These are phyloP conservation scores for Elaphomyces granulatus DNA, from an alignment of 495 filamentous ascomycete genomes.

Conservation along the genomic window DNA sequence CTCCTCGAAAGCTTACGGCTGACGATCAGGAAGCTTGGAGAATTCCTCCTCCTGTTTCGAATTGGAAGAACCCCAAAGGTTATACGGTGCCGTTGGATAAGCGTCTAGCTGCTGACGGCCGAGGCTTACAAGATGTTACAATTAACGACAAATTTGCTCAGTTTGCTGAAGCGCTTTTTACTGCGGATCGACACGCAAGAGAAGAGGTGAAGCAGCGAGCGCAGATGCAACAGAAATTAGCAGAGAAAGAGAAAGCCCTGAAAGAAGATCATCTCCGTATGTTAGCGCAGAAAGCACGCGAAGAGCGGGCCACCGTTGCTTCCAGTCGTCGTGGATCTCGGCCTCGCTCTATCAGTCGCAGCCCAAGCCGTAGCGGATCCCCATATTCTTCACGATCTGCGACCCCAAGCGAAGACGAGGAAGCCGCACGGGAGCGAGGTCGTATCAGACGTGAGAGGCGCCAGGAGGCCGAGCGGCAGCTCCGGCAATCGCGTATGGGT, in stretches of 20 bases:
- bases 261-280: conserved; percentile 88
- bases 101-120: conserved; percentile 87
- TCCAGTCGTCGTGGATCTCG: conserved; percentile 31
- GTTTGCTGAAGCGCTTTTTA: conserved; percentile 87
- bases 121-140: conserved; percentile 82
- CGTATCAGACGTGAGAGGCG: conserved; percentile 62
- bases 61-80: conserved; percentile 99
- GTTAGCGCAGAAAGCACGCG: conserved; percentile 82
- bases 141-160: conserved; percentile 99
- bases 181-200: conserved; percentile 84
- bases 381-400: conserved; percentile 44
- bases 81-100: conserved; percentile 97
- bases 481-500: conserved; percentile 92
- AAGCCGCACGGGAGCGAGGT: conserved; percentile 56
- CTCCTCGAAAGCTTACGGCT: conserved; percentile 86
- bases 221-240: conserved; percentile 89
- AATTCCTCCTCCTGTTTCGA: conserved; percentile 86
- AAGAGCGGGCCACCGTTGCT: conserved; percentile 47
- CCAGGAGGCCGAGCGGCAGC: conserved; percentile 71
- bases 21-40: conserved; percentile 97
- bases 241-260: conserved; percentile 87
- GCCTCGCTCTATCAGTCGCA: conserved; percentile 31
- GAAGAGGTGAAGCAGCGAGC: conserved; percentile 90
- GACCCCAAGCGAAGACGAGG: conserved; percentile 46
- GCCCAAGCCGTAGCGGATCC: conserved; percentile 38